Evolutionary conservation across 805 yeast genomes (phyloP).

Genomic region (Komagataella kurtzmanii): DNA sequence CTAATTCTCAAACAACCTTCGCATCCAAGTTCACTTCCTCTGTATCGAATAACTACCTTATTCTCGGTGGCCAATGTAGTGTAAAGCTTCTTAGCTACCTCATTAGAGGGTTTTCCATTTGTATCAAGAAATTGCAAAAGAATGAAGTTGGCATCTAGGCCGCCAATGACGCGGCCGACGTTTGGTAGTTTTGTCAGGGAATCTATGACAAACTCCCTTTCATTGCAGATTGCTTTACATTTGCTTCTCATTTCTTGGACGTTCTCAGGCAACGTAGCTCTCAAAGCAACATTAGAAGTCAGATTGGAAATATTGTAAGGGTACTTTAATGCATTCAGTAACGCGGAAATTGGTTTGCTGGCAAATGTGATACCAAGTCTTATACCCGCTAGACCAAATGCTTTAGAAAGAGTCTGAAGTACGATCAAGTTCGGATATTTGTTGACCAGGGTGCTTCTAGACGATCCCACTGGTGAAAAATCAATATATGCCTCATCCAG

Average conservation of each 20-base stretch:
- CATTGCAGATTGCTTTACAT: constrained; percentile 34
- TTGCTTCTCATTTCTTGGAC: constrained; percentile 42
- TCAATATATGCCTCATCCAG: constrained; percentile 95
- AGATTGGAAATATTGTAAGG: constrained; percentile 87
- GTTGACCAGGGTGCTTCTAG: constrained; percentile 68
- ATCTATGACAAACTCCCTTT: constrained; percentile 41
- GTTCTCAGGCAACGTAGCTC: constrained; percentile 55
- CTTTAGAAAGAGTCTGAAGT: constrained; percentile 84
- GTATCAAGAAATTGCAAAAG: constrained; percentile 57
- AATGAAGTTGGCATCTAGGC: constrained; percentile 76
- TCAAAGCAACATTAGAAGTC: constrained; percentile 60
- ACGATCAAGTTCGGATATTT: constrained; percentile 75
- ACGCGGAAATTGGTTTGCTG: constrained; percentile 40
- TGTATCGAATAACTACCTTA: constrained; percentile 76
- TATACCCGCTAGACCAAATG: constrained; percentile 94
- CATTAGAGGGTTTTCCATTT: constrained; percentile 52
- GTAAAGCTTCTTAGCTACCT: constrained; percentile 55
- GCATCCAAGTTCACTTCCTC: constrained; percentile 88
- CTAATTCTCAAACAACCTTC: constrained; percentile 79
- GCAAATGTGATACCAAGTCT: constrained; percentile 77
- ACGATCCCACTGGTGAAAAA: constrained; percentile 55
- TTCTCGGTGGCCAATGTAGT: constrained; percentile 54
- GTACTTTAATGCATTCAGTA: constrained; percentile 84
- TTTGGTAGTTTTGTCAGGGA: constrained; percentile 44
- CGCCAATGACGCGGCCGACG: constrained; percentile 70